Evolutionary conservation across 1,284 basidiomycete genomes (phyloP), one percentile per base, ranked within the genome.

Genomic region (Abortiporus biennis): DNA sequence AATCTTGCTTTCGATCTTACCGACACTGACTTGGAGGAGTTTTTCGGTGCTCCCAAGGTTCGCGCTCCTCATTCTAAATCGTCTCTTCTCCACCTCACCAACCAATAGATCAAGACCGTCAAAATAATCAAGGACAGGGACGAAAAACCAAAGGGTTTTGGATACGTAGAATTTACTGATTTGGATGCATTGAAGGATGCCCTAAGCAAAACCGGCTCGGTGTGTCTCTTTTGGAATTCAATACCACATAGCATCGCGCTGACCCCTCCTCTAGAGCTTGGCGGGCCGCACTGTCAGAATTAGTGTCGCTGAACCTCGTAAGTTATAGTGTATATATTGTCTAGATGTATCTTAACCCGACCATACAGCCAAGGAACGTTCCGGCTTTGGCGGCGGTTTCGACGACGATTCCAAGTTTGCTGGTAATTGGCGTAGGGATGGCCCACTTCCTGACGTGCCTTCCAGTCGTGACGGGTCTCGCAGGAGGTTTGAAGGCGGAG

Each of bases 141-240:
- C 38, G 92, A 94, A 42, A 92, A 92, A 62, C 88, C 92, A 24
- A 98, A 97, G 65, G 96, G 96, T 1, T 99, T 97, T 65, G 96
- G 95, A 24, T 99, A 99, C 61, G 83, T 98, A 50, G 95, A 99
- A 62, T 99, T 98, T 58, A 76, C 72, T 29, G 83, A 85, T 41
- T 61, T 92, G 45, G 89, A 93, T 29, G 82, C 79, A 34, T 71
- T 98, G 49, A 93, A 92, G 66, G 80, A 83, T 42, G 95, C 87
- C 4, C 66, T 97, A 23, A 65, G 68, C 29, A 81, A 78, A 62
- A 72, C 61, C 27, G 82, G 81, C 45, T 66, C 68, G 40, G 86
- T 89, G 47, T 56, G 83, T 68, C 29, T 22, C 27, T 23, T 38
- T 42, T 40, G 9, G 40, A 6, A n/a, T n/a, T n/a, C n/a, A n/a